Percentiles rank a stretch among this genome's conserved stretches.
phyloP scores from a whole-genome alignment of 306 rosid genomes.

The Quercus wislizeni region DNA sequence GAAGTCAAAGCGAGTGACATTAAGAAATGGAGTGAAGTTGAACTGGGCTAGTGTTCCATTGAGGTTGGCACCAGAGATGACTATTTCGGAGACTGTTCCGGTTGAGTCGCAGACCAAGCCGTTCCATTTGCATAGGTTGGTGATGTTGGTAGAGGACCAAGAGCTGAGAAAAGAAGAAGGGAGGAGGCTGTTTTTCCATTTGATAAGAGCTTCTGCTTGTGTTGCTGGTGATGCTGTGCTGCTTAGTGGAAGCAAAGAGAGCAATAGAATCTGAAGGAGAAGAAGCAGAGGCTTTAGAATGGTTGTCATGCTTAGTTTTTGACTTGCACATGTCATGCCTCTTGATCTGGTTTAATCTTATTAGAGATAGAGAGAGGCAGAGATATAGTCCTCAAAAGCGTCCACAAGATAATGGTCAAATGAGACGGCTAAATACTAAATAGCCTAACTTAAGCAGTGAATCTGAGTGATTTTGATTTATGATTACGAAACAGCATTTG shows the following conservation, averaged over 20 bases:
- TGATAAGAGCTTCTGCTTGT: conserved; percentile 33
- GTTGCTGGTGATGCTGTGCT: conserved; percentile 17
- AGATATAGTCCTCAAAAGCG: no score
- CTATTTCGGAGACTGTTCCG: conserved; percentile 33
- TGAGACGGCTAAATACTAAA: conserved; percentile 13
- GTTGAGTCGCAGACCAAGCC: conserved; percentile 16
- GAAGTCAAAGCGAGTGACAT: conserved; percentile 50
- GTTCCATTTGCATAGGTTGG: conserved; percentile 30
- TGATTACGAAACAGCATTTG: no score
- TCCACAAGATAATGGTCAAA: no score
- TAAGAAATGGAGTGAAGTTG: conserved; percentile 38
- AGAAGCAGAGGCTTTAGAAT: no score
- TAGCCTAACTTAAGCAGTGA: no score
- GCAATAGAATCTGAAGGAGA: background rate
- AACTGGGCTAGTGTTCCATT: conserved; percentile 34
- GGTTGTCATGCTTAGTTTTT: background rate
- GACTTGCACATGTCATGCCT: background rate
- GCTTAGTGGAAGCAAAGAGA: conserved; percentile 13
- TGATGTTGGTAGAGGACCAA: conserved; percentile 25
- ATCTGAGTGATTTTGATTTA: no score
- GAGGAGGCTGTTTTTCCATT: conserved; percentile 23
- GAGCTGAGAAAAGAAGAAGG: conserved; percentile 15
- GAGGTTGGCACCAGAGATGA: conserved; percentile 33
- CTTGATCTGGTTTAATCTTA: background rate
- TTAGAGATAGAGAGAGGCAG: background rate